Evolutionary conservation across 164 flowering plant genomes (phyloP), one percentile per base, ranked within the genome.

Genomic region (Platanus orientalis): DNA sequence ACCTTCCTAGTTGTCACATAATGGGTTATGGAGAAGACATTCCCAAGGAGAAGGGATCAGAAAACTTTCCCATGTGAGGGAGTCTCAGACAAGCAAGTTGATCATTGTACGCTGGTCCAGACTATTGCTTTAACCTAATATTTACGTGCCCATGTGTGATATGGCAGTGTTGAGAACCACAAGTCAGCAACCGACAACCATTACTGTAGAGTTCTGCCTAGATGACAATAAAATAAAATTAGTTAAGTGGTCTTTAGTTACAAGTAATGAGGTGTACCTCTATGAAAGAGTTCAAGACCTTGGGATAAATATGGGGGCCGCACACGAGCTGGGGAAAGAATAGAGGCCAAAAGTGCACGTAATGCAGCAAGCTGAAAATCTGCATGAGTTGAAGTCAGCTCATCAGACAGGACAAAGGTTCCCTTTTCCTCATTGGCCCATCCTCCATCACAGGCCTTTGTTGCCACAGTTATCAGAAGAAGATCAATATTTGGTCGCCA

Each of bases 291-390:
- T 63, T 79, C 86, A 68, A 90, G 91, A 59, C 84, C 85, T 65
- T 75, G 79, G 32, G 87, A 74, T 24, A 94, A 66, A 78, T 81
- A 71, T 32, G 83, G 84, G 3, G 96, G 89, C 7, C 95, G 84
- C 11, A 67, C 63, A 67, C 73, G 79, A 54, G 84, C 60, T 44
- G 92, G 85, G 4, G 98, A 87, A 61, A 89, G 84, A 64, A 90
- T 79, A 65, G 95, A 89, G 57, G 95, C 84, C 75, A 86, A 71
- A 69, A 94, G 85, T 52, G 95, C 90, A 40, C 71, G 78, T 50
- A 89, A 74, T 34, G 96, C 81, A 29, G 90, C 88, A 66, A 87
- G 83, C 82, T 84, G 95, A 55, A 89, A 79, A 65, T 84, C 87
- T 58, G 71, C 83, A 76, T 74, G 70, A 30, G 51, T 69, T 42